phyloP scores from a whole-genome alignment of 805 yeast genomes.

The Scheffersomyces ergatensis region DNA sequence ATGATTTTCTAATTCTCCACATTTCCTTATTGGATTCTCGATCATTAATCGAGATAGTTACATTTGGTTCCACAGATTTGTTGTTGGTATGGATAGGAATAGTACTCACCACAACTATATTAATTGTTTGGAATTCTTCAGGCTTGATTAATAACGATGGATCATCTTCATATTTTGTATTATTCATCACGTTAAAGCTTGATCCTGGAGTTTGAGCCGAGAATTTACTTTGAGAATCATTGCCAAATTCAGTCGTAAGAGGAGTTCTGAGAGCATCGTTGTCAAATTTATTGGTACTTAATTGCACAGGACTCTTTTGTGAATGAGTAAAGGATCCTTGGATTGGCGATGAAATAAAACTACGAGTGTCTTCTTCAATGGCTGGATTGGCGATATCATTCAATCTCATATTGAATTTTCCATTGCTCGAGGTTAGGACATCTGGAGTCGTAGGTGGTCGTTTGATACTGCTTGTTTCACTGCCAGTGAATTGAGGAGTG shows the following conservation, averaged over 20 bases:
- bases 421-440: slow-evolving; percentile 10
- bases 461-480: background rate
- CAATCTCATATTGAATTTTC: slow-evolving; percentile 2
- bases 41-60: slow-evolving; percentile 64
- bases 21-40: slow-evolving; percentile 60
- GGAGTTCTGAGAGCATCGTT: slow-evolving; percentile 9
- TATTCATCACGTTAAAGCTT: slow-evolving; percentile 20
- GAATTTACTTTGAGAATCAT: slow-evolving; percentile 1
- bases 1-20: slow-evolving; percentile 71
- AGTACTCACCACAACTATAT: slow-evolving; percentile 49
- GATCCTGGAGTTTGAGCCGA: slow-evolving; percentile 20
- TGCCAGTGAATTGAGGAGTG: background rate
- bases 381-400: slow-evolving; percentile 2
- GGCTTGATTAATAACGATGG: slow-evolving; percentile 57
- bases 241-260: background rate
- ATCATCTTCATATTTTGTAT: slow-evolving; percentile 27
- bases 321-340: slow-evolving; percentile 3
- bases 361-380: slow-evolving; percentile 6
- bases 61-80: slow-evolving; percentile 54
- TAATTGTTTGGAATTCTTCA: slow-evolving; percentile 51
- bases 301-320: background rate
- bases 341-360: slow-evolving; percentile 15
- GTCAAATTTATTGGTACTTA: background rate
- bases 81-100: slow-evolving; percentile 33
- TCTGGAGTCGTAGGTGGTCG: slow-evolving; percentile 14